Percentiles rank a stretch among this genome's conserved stretches.
These are phyloP conservation scores for Phylloporus sp. DNA, from an alignment of 768 basidiomycete species.

Conservation along the genomic window DNA sequence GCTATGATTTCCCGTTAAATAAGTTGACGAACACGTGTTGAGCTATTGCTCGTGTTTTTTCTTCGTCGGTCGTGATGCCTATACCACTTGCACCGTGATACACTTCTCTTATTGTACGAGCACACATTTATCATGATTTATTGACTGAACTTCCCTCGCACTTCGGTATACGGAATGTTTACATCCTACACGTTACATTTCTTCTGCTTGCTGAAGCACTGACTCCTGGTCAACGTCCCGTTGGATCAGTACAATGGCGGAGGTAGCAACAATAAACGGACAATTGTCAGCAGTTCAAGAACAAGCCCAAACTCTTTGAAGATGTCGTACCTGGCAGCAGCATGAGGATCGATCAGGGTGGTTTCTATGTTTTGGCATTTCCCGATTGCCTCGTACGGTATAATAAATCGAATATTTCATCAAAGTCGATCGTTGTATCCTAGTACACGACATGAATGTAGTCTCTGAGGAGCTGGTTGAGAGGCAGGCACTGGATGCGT, in stretches of 20 bases:
- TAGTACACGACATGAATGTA: conserved; percentile 1
- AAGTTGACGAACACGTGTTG: conserved; percentile 25
- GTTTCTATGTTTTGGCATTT: too few relatives aligned
- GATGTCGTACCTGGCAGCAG: neutral
- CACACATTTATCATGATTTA: conserved; percentile 25
- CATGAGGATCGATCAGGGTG: too few relatives aligned
- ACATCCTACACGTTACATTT: conserved; percentile 13
- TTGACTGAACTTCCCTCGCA: conserved; percentile 12
- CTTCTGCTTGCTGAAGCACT: neutral
- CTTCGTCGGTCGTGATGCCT: conserved; percentile 5
- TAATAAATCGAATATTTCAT: conserved; percentile 22
- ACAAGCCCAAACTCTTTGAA: neutral
- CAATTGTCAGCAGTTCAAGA: neutral
- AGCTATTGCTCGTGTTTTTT: conserved; percentile 9
- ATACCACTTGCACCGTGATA: conserved; percentile 17
- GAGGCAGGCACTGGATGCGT: conserved; percentile 24
- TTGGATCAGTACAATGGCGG: conserved; percentile 4
- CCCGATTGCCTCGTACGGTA: conserved; percentile 19
- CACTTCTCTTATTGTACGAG: conserved; percentile 25
- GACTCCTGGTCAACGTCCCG: conserved; percentile 1
- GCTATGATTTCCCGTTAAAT: conserved; percentile 73
- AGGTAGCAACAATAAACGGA: conserved; percentile 1
- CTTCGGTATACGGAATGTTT: conserved; percentile 1
- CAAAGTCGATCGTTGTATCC: conserved; percentile 16
- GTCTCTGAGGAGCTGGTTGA: conserved; percentile 15